A percentile compares a stretch with the other conserved stretches of the same genome.
These are phyloP conservation scores for Metschnikowia matae DNA, from an alignment of 805 yeast genomes.

Conservation along the genomic window DNA sequence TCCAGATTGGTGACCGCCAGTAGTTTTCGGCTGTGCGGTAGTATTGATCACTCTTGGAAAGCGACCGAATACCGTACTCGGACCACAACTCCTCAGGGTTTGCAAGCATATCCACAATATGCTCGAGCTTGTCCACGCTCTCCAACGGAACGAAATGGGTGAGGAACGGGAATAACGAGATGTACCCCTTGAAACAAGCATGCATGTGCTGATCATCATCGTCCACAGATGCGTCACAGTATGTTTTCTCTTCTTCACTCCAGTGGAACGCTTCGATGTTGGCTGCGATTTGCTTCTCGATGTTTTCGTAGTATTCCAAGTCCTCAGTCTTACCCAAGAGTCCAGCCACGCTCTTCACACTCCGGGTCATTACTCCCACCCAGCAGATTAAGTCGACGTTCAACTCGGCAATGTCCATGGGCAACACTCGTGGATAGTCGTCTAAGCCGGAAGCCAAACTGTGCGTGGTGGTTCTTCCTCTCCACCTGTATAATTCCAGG, in stretches of 20 bases:
- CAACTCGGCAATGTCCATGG: conserved; percentile 83
- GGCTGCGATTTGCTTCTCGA: conserved; percentile 52
- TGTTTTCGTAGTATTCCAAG: conserved; percentile 45
- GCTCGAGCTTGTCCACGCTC: conserved; percentile 42
- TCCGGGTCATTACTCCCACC: conserved; percentile 89
- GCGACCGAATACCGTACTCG: conserved; percentile 72
- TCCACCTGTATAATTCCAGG: conserved; percentile 82
- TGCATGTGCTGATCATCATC: conserved; percentile 60
- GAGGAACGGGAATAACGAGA: conserved; percentile 80
- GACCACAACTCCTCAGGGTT: conserved; percentile 78
- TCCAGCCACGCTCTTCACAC: conserved; percentile 71
- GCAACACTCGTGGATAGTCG: conserved; percentile 84
- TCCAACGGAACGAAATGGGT: conserved; percentile 55
- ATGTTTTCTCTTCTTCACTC: conserved; percentile 60
- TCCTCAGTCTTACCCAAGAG: conserved; percentile 59
- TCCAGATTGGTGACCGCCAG: conserved; percentile 96
- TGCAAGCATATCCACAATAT: conserved; percentile 52
- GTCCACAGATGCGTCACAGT: conserved; percentile 81
- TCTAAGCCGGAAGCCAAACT: conserved; percentile 92
- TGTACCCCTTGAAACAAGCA: conserved; percentile 89
- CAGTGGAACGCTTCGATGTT: conserved; percentile 79
- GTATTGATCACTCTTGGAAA: conserved; percentile 59
- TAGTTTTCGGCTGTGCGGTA: conserved; percentile 84
- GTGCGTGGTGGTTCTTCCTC: conserved; percentile 81
- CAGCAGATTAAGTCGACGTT: conserved; percentile 88